Percentiles rank a stretch among this genome's conserved stretches.
Conservation (phyloP, 345 rosid genomes). For the Eucalyptus globulus region DNA sequence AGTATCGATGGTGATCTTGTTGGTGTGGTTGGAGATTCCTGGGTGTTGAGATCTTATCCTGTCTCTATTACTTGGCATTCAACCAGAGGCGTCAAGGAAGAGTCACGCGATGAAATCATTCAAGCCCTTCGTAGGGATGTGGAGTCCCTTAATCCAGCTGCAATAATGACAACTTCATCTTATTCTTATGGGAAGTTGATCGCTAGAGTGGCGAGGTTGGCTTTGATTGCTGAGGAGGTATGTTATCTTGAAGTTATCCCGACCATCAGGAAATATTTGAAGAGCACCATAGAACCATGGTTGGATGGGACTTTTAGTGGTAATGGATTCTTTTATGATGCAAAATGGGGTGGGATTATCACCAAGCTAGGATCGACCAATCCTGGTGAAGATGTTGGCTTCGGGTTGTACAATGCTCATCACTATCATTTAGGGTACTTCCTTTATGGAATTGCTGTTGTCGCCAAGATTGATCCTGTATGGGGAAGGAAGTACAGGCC, state of each 20-base stretch:
- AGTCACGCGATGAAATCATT: slow-evolving; percentile 36
- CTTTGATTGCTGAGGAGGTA: slow-evolving; percentile 84
- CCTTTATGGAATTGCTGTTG: slow-evolving; percentile 75
- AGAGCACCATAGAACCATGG: slow-evolving; percentile 82
- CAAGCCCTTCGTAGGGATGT: slow-evolving; percentile 61
- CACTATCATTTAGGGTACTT: slow-evolving; percentile 88
- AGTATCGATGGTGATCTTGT: too few relatives aligned
- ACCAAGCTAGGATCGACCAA: slow-evolving; percentile 53
- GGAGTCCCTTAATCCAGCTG: slow-evolving; percentile 27
- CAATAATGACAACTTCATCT: slow-evolving; percentile 38
- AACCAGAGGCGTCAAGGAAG: slow-evolving; percentile 42
- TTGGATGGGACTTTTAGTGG: slow-evolving; percentile 57
- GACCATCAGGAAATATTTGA: slow-evolving; percentile 38
- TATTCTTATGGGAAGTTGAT: slow-evolving; percentile 73
- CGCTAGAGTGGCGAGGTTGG: slow-evolving; percentile 84
- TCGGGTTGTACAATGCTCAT: slow-evolving; percentile 67
- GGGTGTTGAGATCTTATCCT: too few relatives aligned
- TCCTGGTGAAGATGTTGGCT: slow-evolving; percentile 74
- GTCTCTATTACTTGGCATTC: slow-evolving; percentile 29
- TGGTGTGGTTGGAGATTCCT: too few relatives aligned
- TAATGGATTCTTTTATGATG: slow-evolving; percentile 71
- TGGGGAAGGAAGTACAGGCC: slow-evolving; percentile 84
- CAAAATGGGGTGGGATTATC: slow-evolving; percentile 82
- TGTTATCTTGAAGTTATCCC: slow-evolving; percentile 53
- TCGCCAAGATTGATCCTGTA: slow-evolving; percentile 61